Evolutionary conservation across 208 protist genomes (phyloP).

Genomic region (Crithidia acanthocephali): DNA sequence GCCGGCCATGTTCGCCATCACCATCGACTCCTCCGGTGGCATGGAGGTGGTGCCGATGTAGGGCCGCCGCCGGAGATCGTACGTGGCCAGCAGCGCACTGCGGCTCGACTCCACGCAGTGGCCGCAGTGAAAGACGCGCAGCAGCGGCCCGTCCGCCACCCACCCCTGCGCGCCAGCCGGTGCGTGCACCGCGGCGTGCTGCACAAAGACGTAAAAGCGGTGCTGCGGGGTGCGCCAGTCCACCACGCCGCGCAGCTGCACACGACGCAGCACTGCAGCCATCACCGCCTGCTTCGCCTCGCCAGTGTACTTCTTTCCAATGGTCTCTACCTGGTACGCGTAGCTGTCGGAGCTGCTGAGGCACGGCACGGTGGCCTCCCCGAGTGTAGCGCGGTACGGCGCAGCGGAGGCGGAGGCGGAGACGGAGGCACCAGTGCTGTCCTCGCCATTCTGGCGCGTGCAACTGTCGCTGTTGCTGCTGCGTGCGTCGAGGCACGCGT

Average conservation of each 20-base stretch:
- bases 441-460: background rate
- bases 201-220: slow-evolving; percentile 57
- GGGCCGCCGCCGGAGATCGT: slow-evolving; percentile 82
- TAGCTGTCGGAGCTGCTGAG: slow-evolving; percentile 34
- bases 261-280: slow-evolving; percentile 33
- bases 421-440: background rate
- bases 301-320: slow-evolving; percentile 66
- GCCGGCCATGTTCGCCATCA: slow-evolving; percentile 92
- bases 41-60: slow-evolving; percentile 97
- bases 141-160: slow-evolving; percentile 43
- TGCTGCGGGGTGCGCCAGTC: slow-evolving; percentile 34
- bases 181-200: slow-evolving; percentile 56
- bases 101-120: slow-evolving; percentile 45
- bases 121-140: slow-evolving; percentile 55
- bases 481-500: slow-evolving; percentile 25
- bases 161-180: slow-evolving; percentile 41
- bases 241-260: slow-evolving; percentile 18
- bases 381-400: slow-evolving; percentile 20
- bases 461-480: background rate
- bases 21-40: slow-evolving; percentile 93
- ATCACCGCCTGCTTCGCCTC: slow-evolving; percentile 57
- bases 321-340: slow-evolving; percentile 70
- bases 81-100: slow-evolving; percentile 58
- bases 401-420: too few relatives aligned
- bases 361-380: slow-evolving; percentile 37